Evolutionary conservation across 2,329 filamentous ascomycete genomes (phyloP), one percentile per base, ranked within the genome.

Genomic region (Blastomyces gilchristii): DNA sequence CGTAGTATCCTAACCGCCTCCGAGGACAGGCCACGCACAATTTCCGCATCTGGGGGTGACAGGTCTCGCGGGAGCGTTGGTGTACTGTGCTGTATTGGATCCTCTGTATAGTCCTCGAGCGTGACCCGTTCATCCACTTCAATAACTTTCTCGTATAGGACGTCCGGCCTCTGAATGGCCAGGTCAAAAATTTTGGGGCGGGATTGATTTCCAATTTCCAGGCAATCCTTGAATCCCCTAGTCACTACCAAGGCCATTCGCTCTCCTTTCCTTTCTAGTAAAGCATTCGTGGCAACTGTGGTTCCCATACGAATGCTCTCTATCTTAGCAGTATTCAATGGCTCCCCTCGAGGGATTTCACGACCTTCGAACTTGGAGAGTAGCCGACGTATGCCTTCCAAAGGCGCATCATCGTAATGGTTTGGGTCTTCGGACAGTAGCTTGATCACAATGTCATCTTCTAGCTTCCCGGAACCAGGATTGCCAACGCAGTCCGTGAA

Each of bases 271-370:
- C 92, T 82, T 75, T 97, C 92, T 1, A 97, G 81, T 63, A 97
- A 77, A 0, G 92, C 92, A 74, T 97, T 97, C 0, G 92, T 97
- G 11, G 92, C 92, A 14, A 97, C 91, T 0, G 92, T 97, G 1
- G 92, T 97, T 54, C 92, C 92, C 92, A 97, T 97, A 58, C 92
- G 87, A 73, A 97, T 96, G 62, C 89, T 91, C 69, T 94, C 90
- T 69, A 97, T 95, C 71, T 86, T 78, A 22, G 86, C 84, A 0
- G 91, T 96, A 74, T 96, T 91, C 9, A 96, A 79, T 0, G 88
- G 80, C 72, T 91, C 81, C 34, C 90, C 91, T 58, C 91, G 86
- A 3, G 90, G 89, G 54, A 95, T 91, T 4, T 93, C 87, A 63
- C 83, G 82, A 62, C 83, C 82, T 1, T 86, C 85, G 74, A 95